These are phyloP conservation scores for Knufia fluminis DNA, from an alignment of 2,329 filamentous ascomycete genomes.

Conservation along the genomic window DNA sequence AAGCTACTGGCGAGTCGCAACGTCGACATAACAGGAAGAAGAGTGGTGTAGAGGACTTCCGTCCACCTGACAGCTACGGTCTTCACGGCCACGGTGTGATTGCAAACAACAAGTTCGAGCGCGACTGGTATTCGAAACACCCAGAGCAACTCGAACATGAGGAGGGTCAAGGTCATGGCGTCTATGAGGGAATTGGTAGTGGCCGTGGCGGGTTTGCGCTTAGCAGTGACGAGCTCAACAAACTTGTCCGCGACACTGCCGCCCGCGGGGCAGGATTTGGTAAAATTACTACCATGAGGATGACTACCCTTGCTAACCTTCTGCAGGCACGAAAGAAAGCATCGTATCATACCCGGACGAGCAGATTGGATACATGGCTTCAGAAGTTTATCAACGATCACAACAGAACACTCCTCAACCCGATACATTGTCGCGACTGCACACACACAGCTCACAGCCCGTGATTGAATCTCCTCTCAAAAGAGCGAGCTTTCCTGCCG, in stretches of 20 bases:
- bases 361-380: constrained; percentile 79
- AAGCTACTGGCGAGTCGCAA: constrained; percentile 22
- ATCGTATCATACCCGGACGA: constrained; percentile 73
- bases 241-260: constrained; percentile 67
- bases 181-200: constrained; percentile 51
- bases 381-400: constrained; percentile 72
- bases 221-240: constrained; percentile 83
- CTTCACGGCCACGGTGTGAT: constrained; percentile 77
- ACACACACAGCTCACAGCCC: constrained; percentile 38
- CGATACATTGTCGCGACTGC: constrained; percentile 31
- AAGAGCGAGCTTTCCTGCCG: constrained; percentile 40
- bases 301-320: constrained; percentile 12
- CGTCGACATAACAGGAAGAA: constrained; percentile 60
- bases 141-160: constrained; percentile 68
- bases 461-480: constrained; percentile 44
- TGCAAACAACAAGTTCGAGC: constrained; percentile 72
- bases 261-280: constrained; percentile 43
- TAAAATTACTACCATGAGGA: constrained; percentile 27
- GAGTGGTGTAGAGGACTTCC: constrained; percentile 60
- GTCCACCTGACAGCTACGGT: constrained; percentile 84
- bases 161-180: constrained; percentile 48
- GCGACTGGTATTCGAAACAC: constrained; percentile 87
- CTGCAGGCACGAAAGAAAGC: constrained; percentile 54
- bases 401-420: constrained; percentile 54
- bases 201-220: constrained; percentile 67